Conservation (phyloP, 768 basidiomycete genomes). For the Hypholoma fasciculare region DNA sequence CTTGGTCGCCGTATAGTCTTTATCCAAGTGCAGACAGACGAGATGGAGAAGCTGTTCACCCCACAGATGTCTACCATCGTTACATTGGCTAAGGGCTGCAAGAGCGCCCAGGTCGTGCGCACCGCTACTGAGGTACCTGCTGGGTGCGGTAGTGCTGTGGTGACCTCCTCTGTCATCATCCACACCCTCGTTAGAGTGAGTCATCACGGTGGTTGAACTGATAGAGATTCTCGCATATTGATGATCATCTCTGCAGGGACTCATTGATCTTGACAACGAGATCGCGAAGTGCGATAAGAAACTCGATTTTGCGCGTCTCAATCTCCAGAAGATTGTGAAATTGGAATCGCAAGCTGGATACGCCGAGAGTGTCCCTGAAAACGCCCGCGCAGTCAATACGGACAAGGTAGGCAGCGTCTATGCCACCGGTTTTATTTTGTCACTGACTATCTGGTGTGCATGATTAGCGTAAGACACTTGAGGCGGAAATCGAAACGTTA, state of each 20-base stretch:
- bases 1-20: conserved; percentile 53
- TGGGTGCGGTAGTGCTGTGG: conserved; percentile 84
- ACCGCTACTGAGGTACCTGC: conserved; percentile 70
- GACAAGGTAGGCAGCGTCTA: conserved; percentile 63
- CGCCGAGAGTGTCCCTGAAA: conserved; percentile 74
- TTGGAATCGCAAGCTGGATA: conserved; percentile 75
- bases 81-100: conserved; percentile 87
- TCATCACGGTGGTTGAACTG: background rate
- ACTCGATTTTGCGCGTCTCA: conserved; percentile 66
- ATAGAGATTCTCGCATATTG: background rate
- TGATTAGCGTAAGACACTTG: conserved; percentile 66
- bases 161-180: conserved; percentile 73
- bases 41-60: conserved; percentile 66
- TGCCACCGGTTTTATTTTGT: conserved; percentile 15
- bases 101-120: conserved; percentile 68
- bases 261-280: conserved; percentile 87
- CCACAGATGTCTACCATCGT: conserved; percentile 75
- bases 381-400: conserved; percentile 70
- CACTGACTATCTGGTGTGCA: background rate
- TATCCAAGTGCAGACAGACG: conserved; percentile 65
- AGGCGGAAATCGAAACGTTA: conserved; percentile 78
- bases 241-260: conserved; percentile 53
- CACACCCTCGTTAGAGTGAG: conserved; percentile 86
- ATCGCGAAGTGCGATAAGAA: conserved; percentile 92
- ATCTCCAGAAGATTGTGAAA: conserved; percentile 77